Evolutionary conservation across 192 early-diverging fungal genomes (phyloP).

Genomic region (Dispira simplex): DNA sequence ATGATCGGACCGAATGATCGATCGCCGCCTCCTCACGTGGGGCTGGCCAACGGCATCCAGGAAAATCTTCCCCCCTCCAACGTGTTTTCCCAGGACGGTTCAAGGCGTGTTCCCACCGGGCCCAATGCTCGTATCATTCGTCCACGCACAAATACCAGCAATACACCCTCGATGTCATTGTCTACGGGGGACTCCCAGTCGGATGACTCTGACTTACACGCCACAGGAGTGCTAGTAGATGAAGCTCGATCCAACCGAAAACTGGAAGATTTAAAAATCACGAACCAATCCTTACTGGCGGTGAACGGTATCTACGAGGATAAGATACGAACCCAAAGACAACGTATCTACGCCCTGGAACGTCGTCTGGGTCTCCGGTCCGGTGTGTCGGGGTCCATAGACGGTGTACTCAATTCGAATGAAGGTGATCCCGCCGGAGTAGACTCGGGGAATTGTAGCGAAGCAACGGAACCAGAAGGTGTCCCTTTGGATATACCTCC

Average conservation of each 20-base stretch:
- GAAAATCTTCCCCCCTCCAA: background rate
- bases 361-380: conserved; percentile 20
- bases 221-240: background rate
- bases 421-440: background rate
- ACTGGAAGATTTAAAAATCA: conserved; percentile 31
- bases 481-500: background rate
- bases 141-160: background rate
- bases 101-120: conserved; percentile 3
- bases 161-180: background rate
- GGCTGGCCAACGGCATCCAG: no score
- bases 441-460: background rate
- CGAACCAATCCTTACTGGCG: conserved; percentile 27
- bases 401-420: background rate
- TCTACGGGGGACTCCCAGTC: background rate
- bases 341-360: conserved; percentile 25
- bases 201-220: background rate
- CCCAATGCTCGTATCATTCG: conserved; percentile 8
- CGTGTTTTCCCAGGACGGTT: conserved; percentile 6
- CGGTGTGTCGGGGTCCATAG: background rate
- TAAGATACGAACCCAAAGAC: conserved; percentile 24
- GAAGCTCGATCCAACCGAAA: conserved; percentile 31
- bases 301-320: conserved; percentile 28
- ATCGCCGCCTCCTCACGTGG: background rate
- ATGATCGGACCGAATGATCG: background rate
- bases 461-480: background rate